phyloP scores from a whole-genome alignment of 805 yeast genomes.

The Myxozyma nipponensis region DNA sequence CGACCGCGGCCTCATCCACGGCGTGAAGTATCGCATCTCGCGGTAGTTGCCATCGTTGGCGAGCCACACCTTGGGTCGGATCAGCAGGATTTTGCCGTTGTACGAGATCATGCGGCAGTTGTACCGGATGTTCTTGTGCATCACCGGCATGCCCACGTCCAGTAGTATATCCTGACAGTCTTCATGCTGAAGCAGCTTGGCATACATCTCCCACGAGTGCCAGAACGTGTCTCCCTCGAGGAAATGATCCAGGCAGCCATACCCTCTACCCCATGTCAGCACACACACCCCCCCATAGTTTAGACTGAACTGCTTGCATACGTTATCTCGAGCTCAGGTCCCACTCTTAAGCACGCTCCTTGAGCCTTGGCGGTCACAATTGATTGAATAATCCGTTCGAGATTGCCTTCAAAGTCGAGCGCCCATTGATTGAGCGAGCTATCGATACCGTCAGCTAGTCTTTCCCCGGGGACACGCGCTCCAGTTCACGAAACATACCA shows the following conservation, averaged over 20 bases:
- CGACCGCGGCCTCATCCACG: constrained; percentile 79
- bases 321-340: constrained; percentile 92
- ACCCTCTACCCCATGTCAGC: constrained; percentile 16
- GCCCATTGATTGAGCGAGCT: constrained; percentile 96
- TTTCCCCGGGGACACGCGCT: constrained; percentile 1
- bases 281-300: not conserved
- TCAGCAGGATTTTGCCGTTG: constrained; percentile 73
- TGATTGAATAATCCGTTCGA: constrained; percentile 83
- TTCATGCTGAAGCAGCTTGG: constrained; percentile 62
- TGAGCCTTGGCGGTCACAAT: constrained; percentile 68
- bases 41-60: constrained; percentile 98
- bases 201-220: constrained; percentile 94
- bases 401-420: constrained; percentile 92
- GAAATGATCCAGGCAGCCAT: constrained; percentile 88
- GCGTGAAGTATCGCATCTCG: constrained; percentile 95
- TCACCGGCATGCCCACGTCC: constrained; percentile 93
- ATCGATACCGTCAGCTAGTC: too few relatives aligned
- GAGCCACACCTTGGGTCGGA: constrained; percentile 87
- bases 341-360: constrained; percentile 83
- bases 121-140: constrained; percentile 82
- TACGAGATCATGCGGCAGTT: constrained; percentile 84
- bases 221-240: constrained; percentile 81
- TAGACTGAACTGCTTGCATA: too few relatives aligned
- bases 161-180: constrained; percentile 72
- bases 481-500: constrained; percentile 23